These are phyloP conservation scores for Phytophthora chlamydospora DNA, from an alignment of 352 stramenopile genomes.

Conservation along the genomic window DNA sequence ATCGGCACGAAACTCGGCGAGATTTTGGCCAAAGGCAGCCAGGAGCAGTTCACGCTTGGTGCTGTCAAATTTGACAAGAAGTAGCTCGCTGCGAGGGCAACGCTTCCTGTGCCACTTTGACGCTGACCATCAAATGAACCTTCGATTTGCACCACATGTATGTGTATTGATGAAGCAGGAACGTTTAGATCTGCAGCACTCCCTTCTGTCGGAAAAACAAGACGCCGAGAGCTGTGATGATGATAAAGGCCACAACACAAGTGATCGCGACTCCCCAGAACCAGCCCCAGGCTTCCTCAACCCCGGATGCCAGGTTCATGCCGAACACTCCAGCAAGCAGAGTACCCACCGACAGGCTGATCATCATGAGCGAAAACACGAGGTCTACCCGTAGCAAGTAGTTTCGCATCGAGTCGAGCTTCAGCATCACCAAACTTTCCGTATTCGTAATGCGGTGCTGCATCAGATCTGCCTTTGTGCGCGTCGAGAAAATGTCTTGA, in stretches of 20 bases:
- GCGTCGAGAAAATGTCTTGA: constrained; percentile 82
- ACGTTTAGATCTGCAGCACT: constrained; percentile 47
- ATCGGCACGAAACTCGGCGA: constrained; percentile 87
- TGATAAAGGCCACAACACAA: constrained; percentile 52
- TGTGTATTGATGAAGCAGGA: constrained; percentile 12
- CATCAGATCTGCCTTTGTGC: constrained; percentile 70
- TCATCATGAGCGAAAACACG: constrained; percentile 72
- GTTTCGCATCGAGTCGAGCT: constrained; percentile 81
- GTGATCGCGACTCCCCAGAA: constrained; percentile 64
- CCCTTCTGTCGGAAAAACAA: constrained; percentile 73
- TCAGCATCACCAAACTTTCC: constrained; percentile 81
- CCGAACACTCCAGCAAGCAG: constrained; percentile 73
- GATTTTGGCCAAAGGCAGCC: constrained; percentile 76
- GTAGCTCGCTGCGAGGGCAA: constrained; percentile 28
- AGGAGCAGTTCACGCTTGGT: constrained; percentile 84
- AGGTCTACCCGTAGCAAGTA: constrained; percentile 76
- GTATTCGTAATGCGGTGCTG: constrained; percentile 80
- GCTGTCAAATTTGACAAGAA: constrained; percentile 83
- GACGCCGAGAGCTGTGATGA: constrained; percentile 49
- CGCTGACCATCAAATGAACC: not conserved
- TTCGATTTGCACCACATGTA: constrained; percentile 2
- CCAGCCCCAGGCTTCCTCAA: constrained; percentile 49
- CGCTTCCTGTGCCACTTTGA: not conserved
- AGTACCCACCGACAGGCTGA: constrained; percentile 67
- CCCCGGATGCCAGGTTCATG: constrained; percentile 70